Evolutionary conservation across 2,329 filamentous ascomycete species (phyloP), one percentile per base, ranked within the genome.

Genomic region (Cladophialophora carrionii): DNA sequence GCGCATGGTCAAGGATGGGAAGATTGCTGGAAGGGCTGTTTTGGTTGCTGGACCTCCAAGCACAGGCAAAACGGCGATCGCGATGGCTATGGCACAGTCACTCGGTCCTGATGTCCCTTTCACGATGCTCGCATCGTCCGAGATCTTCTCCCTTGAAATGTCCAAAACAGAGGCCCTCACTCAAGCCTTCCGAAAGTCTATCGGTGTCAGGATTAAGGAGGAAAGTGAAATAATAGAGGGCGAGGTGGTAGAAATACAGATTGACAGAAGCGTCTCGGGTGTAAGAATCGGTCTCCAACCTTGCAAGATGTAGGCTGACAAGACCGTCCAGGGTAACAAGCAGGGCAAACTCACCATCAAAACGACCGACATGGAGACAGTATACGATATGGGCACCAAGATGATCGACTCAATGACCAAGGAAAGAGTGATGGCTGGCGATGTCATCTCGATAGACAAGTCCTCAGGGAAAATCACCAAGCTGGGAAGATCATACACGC

Each of bases 331-430:
- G 84, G 91, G 90, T 71, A 96, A 95, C 74, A 99, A 98, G 84
- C 94, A 97, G 83, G 95, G 95, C 74, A 99, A 99, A 80, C 88
- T 99, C 70, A 99, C 95, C 22, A 96, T 99, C 82, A 99, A 99
- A 82, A 99, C 95, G 10, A 98, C 94, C 64, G 95, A 99, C 78
- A 99, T 99, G 95, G 95, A 99, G 80, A 96, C 95, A 12, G 91
- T 99, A 71, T 99, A 98, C 81, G 95, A 99, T 75, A 97, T 99
- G 93, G 95, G 95, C 70, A 94, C 90, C 71, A 98, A 98, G 81
- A 98, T 99, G 95, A 99, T 99, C 71, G 95, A 99, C 76, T 92
- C 92, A 70, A 97, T 99, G 92, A 97, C 93, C 71, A 98, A 98
- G 80, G 95, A 99, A 82, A 94, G 96, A 74, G 92, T 99, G 70